Conservation (phyloP, 1,284 basidiomycete genomes). For the Caloboletus firmus region DNA sequence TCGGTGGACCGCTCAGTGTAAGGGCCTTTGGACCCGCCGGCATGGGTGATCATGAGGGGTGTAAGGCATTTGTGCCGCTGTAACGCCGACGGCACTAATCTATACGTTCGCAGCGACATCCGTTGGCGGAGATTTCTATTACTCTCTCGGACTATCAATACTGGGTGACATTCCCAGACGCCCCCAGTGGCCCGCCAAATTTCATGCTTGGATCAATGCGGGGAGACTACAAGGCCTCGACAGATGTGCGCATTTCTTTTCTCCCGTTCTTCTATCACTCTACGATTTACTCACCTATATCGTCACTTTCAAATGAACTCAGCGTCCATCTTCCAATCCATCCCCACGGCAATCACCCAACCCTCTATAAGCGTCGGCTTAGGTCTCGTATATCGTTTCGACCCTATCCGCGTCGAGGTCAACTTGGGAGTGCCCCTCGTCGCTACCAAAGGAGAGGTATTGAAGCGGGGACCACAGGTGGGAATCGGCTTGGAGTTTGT, state of each 20-base stretch:
- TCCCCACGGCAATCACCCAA: slow-evolving; percentile 26
- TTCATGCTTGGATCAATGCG: slow-evolving; percentile 84
- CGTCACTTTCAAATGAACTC: not conserved
- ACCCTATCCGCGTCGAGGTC: slow-evolving; percentile 83
- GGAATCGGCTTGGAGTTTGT: slow-evolving; percentile 91
- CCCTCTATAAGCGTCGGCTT: slow-evolving; percentile 82
- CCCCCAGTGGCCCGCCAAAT: slow-evolving; percentile 86
- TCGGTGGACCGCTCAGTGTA: slow-evolving; percentile 91
- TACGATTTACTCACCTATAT: not conserved
- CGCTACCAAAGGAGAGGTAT: slow-evolving; percentile 74
- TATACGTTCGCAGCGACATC: slow-evolving; percentile 57
- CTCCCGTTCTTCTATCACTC: not conserved
- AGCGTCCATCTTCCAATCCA: slow-evolving; percentile 14
- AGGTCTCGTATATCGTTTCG: slow-evolving; percentile 89
- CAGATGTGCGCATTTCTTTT: slow-evolving; percentile 38
- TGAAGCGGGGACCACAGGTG: slow-evolving; percentile 83
- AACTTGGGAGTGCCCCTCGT: slow-evolving; percentile 91
- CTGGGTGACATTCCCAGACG: slow-evolving; percentile 79
- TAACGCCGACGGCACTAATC: not conserved
- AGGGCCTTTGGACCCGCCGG: slow-evolving; percentile 85
- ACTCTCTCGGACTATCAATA: slow-evolving; percentile 80
- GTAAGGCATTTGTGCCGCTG: slow-evolving; percentile 44
- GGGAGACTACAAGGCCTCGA: slow-evolving; percentile 77
- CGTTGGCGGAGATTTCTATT: slow-evolving; percentile 87
- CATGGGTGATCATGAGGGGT: slow-evolving; percentile 80